These are phyloP conservation scores for Colletotrichum musicola DNA, from an alignment of 2,329 filamentous ascomycete species.

Conservation along the genomic window DNA sequence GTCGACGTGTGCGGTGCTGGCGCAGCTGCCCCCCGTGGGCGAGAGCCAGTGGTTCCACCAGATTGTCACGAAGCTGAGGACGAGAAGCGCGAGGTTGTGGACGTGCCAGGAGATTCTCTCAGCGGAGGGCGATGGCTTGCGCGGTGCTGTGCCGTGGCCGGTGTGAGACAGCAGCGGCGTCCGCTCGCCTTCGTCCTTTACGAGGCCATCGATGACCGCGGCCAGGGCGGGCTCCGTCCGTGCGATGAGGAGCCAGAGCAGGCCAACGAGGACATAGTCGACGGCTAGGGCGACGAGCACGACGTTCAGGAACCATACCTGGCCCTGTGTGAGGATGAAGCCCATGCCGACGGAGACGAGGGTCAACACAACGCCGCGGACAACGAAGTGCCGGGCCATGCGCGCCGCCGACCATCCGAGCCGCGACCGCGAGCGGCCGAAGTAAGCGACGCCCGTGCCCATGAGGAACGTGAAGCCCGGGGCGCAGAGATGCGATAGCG, in stretches of 20 bases:
- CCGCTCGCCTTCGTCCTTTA: slow-evolving; percentile 41
- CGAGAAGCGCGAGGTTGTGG: slow-evolving; percentile 53
- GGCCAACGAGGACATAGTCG: slow-evolving; percentile 58
- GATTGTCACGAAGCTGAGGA: slow-evolving; percentile 52
- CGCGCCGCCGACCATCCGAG: slow-evolving; percentile 53
- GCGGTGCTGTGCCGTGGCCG: slow-evolving; percentile 7
- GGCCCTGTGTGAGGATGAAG: slow-evolving; percentile 47
- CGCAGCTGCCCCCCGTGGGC: slow-evolving; percentile 53
- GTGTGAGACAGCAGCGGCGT: slow-evolving; percentile 47
- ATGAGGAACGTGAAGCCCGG: slow-evolving; percentile 61
- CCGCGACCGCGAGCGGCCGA: slow-evolving; percentile 55
- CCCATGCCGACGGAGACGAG: slow-evolving; percentile 50
- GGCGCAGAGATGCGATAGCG: slow-evolving; percentile 59
- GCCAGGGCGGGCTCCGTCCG: slow-evolving; percentile 51
- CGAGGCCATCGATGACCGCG: slow-evolving; percentile 39
- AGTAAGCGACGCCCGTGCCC: slow-evolving; percentile 60
- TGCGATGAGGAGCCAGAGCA: slow-evolving; percentile 55
- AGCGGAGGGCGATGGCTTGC: slow-evolving; percentile 23
- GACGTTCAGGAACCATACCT: slow-evolving; percentile 57
- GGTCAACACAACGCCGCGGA: slow-evolving; percentile 53
- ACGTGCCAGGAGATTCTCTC: slow-evolving; percentile 53
- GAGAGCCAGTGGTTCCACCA: slow-evolving; percentile 63
- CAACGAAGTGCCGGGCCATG: slow-evolving; percentile 54
- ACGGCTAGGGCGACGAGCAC: slow-evolving; percentile 59
- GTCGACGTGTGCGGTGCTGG: slow-evolving; percentile 3